Evolutionary conservation across 805 yeast genomes (phyloP).

Genomic region (Komagataella populi): DNA sequence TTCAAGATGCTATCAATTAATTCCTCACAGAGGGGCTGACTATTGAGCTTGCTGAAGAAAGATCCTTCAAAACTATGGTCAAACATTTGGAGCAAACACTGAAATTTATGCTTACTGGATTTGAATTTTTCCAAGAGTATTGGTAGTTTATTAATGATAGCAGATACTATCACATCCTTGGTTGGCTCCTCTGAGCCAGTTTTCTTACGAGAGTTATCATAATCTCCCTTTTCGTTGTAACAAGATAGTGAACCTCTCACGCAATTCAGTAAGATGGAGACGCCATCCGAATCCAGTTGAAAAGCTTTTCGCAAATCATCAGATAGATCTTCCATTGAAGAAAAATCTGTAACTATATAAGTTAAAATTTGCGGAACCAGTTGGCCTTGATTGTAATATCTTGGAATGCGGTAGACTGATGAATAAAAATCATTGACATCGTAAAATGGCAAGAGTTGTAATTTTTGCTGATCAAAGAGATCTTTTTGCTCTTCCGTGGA

Average conservation of each 20-base stretch:
- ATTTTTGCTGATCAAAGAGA: slow-evolving; percentile 3
- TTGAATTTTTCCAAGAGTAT: neutral
- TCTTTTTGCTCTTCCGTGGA: slow-evolving; percentile 5
- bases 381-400: neutral
- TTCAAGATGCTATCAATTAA: neutral
- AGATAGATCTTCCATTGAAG: neutral
- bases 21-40: neutral
- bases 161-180: neutral
- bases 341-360: neutral
- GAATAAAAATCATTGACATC: slow-evolving; percentile 6
- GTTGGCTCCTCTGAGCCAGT: neutral
- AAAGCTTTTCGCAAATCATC: neutral
- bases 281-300: neutral
- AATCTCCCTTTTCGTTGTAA: neutral
- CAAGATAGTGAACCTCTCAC: neutral
- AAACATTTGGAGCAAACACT: neutral
- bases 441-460: neutral
- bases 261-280: neutral
- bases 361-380: neutral
- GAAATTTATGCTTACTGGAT: neutral
- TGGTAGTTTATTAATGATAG: neutral
- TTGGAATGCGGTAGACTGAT: slow-evolving; percentile 4
- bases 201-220: neutral
- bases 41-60: neutral
- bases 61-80: neutral